Conservation (phyloP, 495 filamentous ascomycete genomes). For the Penicillium egyptiacum region DNA sequence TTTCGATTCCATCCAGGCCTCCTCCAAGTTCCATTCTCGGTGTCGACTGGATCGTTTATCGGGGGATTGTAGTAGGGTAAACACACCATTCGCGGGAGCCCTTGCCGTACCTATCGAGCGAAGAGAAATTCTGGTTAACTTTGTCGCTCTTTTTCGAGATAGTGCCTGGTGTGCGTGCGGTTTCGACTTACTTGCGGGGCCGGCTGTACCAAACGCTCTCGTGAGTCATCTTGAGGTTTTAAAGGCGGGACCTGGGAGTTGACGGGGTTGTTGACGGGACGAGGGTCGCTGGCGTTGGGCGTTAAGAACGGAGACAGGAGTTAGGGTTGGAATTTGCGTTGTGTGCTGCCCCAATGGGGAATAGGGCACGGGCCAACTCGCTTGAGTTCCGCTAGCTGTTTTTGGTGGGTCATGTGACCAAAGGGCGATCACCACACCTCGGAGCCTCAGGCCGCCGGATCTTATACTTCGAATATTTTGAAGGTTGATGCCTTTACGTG, state of each 20-base stretch:
- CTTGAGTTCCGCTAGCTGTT: conserved; percentile 35
- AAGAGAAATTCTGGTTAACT: conserved; percentile 15
- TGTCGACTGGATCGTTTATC: conserved; percentile 17
- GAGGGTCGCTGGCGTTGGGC: conserved; percentile 43
- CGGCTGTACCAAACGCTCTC: conserved; percentile 99
- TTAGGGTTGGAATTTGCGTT: conserved; percentile 42
- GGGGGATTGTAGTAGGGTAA: conserved; percentile 14
- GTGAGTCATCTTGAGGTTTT: conserved; percentile 83
- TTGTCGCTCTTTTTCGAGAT: conserved; percentile 16
- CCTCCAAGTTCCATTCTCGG: conserved; percentile 1
- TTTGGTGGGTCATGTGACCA: conserved; percentile 21
- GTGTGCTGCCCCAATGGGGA: conserved; percentile 41
- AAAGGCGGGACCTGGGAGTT: conserved; percentile 39
- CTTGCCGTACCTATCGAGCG: conserved; percentile 67
- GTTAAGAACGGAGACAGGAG: conserved; percentile 37
- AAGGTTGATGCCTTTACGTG: neutral
- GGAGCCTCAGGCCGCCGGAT: conserved; percentile 10
- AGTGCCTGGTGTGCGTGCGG: conserved; percentile 1
- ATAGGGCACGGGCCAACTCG: conserved; percentile 39
- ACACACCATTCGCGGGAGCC: conserved; percentile 83
- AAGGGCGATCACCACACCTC: conserved; percentile 12
- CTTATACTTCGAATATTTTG: conserved; percentile 6
- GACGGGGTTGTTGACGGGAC: conserved; percentile 40
- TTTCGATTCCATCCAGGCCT: conserved; percentile 8
- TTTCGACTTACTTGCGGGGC: conserved; percentile 71